Percentiles rank a stretch among this genome's conserved stretches.
These are phyloP conservation scores for Pseudogymnoascus sp. DNA, from an alignment of 2,329 filamentous ascomycete species.

Conservation along the genomic window DNA sequence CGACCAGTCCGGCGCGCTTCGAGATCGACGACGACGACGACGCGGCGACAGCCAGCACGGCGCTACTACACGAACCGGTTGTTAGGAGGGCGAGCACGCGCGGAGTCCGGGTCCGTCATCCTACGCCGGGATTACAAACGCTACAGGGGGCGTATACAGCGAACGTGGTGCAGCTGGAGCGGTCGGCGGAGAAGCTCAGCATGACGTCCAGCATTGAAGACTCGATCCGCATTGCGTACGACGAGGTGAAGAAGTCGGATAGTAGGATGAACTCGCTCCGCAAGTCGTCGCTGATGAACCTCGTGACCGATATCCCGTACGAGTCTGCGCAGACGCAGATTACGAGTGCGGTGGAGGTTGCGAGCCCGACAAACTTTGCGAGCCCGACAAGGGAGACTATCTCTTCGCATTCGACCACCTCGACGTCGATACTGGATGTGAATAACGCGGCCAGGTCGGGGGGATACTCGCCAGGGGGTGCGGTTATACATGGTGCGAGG, in stretches of 20 bases:
- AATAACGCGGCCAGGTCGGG: slow-evolving; percentile 61
- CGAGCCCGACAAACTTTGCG: slow-evolving; percentile 22
- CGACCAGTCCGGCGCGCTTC: slow-evolving; percentile 8
- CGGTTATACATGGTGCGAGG: background rate
- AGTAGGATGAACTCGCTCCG: slow-evolving; percentile 58
- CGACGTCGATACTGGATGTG: slow-evolving; percentile 59
- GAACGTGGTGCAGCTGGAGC: slow-evolving; percentile 69
- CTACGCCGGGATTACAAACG: slow-evolving; percentile 54
- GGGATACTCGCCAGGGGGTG: slow-evolving; percentile 60
- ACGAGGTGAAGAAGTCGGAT: slow-evolving; percentile 63
- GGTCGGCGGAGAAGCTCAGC: slow-evolving; percentile 67
- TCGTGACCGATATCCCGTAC: slow-evolving; percentile 58
- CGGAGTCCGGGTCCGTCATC: slow-evolving; percentile 40
- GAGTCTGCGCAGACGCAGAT: slow-evolving; percentile 63
- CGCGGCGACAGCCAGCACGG: background rate
- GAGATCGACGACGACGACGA: background rate
- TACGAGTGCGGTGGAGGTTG: background rate
- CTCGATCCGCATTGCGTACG: slow-evolving; percentile 67
- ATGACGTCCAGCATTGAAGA: slow-evolving; percentile 68
- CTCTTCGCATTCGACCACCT: background rate
- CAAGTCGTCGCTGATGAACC: slow-evolving; percentile 60
- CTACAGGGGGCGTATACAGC: slow-evolving; percentile 55
- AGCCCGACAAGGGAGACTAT: slow-evolving; percentile 43
- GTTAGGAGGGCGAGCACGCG: slow-evolving; percentile 3
- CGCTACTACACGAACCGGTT: background rate